Evolutionary conservation across 129 eudicot species (phyloP).

Genomic region (Flaveria sonorensis): DNA sequence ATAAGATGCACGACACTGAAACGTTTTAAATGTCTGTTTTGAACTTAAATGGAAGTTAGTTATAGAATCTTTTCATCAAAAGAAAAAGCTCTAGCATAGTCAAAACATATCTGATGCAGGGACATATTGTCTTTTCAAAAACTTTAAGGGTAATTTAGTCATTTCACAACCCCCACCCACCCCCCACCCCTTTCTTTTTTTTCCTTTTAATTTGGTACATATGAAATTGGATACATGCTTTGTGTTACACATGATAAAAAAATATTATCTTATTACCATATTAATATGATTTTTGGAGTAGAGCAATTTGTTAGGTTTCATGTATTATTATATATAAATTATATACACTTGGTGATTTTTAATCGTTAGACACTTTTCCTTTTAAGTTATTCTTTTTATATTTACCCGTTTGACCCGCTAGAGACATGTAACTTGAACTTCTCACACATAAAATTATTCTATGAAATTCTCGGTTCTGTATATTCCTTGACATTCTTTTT

Average conservation of each 20-base stretch:
- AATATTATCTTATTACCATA: too few species aligned
- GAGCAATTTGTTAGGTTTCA: not conserved
- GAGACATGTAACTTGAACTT: not conserved
- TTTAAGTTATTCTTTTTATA: not conserved
- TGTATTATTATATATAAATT: not conserved
- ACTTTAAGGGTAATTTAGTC: not conserved
- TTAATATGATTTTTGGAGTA: not conserved
- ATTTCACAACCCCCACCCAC: not conserved
- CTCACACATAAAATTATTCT: too few species aligned
- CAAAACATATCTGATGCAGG: not conserved
- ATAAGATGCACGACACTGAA: slow-evolving; percentile 10
- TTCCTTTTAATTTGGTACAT: not conserved
- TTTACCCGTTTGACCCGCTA: not conserved
- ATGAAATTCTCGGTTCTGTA: not conserved
- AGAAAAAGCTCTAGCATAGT: too few species aligned
- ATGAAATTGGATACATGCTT: not conserved
- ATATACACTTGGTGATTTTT: too few species aligned
- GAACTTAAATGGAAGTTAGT: not conserved
- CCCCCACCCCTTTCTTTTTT: too few species aligned
- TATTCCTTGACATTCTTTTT: slow-evolving; percentile 55
- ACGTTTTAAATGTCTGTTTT: not conserved
- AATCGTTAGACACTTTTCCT: too few species aligned
- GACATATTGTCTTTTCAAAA: not conserved
- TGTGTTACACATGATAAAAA: not conserved
- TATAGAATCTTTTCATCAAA: not conserved